These are phyloP conservation scores for Populus hybrid DNA, from an alignment of 441 rosid species.

Conservation along the genomic window DNA sequence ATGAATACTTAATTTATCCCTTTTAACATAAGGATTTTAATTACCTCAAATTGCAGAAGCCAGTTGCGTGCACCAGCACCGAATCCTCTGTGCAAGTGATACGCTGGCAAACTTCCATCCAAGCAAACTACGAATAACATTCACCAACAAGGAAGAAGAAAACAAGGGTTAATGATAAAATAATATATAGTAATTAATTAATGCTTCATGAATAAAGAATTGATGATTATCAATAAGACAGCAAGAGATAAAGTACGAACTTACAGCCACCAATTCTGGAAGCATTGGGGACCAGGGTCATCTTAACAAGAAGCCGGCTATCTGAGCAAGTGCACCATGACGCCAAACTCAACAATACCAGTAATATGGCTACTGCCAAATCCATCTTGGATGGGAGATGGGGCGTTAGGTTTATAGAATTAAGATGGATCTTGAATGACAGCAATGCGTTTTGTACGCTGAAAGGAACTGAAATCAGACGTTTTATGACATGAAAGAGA, in stretches of 20 bases:
- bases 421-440: not conserved
- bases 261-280: conserved; percentile 58
- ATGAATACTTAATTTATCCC: not conserved
- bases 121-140: conserved; percentile 54
- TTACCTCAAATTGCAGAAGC: conserved; percentile 91
- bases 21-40: not conserved
- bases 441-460: not conserved
- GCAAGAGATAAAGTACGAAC: not conserved
- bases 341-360: conserved; percentile 21
- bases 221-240: not conserved
- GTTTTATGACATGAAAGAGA: not conserved
- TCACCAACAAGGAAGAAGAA: not conserved
- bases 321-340: conserved; percentile 25
- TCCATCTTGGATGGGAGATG: conserved; percentile 15
- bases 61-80: conserved; percentile 80
- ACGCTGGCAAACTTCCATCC: conserved; percentile 95
- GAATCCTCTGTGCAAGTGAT: conserved; percentile 74
- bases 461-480: not conserved
- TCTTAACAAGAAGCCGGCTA: conserved; percentile 36
- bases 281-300: conserved; percentile 67
- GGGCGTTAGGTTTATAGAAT: not conserved
- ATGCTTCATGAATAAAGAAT: not conserved
- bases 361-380: conserved; percentile 14
- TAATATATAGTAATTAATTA: not conserved
- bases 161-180: not conserved